Base-by-base conservation (phyloP, 2,329 filamentous ascomycete species). In the Chaetomiaceae sp. region DNA sequence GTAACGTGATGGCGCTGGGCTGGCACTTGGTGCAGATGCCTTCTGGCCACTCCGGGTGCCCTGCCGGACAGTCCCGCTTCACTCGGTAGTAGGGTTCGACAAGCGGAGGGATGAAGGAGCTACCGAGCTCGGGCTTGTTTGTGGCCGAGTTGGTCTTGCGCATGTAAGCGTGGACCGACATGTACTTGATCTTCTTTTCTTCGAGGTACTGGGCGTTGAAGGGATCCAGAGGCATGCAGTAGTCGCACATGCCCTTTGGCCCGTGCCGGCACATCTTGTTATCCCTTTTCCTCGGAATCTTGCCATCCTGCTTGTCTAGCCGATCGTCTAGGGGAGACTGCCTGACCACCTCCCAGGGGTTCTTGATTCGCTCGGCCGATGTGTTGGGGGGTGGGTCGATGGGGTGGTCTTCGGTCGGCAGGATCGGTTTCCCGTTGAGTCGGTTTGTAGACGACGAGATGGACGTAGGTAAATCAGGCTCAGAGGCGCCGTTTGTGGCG, bases 11-110 rank as follows among this genome's bases (percentile, higher is more conserved):
- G 51, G 94, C 92, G 59, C 92, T 96, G 7, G 94, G 94, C 67
- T 99, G 95, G 64, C 94, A 99, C 69, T 97, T 99, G 54, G 89
- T 95, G 74, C 94, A 99, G 60, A 99, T 97, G 14, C 94, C 94
- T 63, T 95, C 90, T 3, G 94, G 94, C 85, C 94, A 99, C 37
- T 86, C 82, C 16, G 90, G 86, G 71, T 99, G 94, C 2, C 94
- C 94, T 0, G 90, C 91, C 0, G 95, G 92, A 65, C 94, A 99
- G 64, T 96, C 84, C 46, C 80, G 84, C 68, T 84, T 87, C 55
- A 99, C 92, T 62, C 92, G 84, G 69, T 90, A 96, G 70, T 88
- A 96, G 0, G 92, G 92, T 70, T 99, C 95, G 51, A 82, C 89
- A 11, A 99, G 80, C 1, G 94, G 94, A 11, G 94, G 94, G 74